These are phyloP conservation scores for Malassezia obtusa DNA, from an alignment of 1,284 basidiomycete genomes.

Conservation along the genomic window DNA sequence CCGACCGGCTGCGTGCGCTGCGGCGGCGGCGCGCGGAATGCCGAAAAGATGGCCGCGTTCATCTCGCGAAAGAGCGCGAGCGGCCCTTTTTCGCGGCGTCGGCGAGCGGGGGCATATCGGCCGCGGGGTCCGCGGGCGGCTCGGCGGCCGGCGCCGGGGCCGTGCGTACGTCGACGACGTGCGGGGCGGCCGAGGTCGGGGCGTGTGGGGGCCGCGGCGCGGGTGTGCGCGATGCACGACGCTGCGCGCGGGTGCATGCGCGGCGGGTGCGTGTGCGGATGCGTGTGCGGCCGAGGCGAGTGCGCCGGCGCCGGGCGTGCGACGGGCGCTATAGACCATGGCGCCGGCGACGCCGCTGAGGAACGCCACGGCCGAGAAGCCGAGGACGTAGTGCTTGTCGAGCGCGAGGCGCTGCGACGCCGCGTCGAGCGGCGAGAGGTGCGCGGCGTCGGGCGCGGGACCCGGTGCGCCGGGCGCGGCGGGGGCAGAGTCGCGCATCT, in stretches of 20 bases:
- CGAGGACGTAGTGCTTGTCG: background rate
- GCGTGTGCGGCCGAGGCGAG: too few species aligned
- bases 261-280: too few species aligned
- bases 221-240: too few species aligned
- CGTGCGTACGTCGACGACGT: too few species aligned
- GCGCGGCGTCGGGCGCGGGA: background rate
- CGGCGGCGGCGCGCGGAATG: background rate
- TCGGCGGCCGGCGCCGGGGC: background rate
- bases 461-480: background rate
- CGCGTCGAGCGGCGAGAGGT: background rate
- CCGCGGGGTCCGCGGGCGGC: background rate
- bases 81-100: background rate
- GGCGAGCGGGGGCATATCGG: background rate
- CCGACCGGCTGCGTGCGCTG: background rate
- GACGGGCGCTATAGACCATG: background rate
- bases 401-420: background rate
- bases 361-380: slow-evolving; percentile 3
- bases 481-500: background rate
- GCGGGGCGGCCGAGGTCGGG: too few species aligned
- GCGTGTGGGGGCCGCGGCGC: too few species aligned
- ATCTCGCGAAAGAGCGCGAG: slow-evolving; percentile 12
- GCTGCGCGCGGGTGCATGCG: too few species aligned
- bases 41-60: slow-evolving; percentile 9
- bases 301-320: background rate
- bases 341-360: slow-evolving; percentile 9